Percentiles rank a stretch among this genome's conserved stretches.
These are phyloP conservation scores for Agrostemma githago DNA, from an alignment of 148 eudicot species.

Conservation along the genomic window DNA sequence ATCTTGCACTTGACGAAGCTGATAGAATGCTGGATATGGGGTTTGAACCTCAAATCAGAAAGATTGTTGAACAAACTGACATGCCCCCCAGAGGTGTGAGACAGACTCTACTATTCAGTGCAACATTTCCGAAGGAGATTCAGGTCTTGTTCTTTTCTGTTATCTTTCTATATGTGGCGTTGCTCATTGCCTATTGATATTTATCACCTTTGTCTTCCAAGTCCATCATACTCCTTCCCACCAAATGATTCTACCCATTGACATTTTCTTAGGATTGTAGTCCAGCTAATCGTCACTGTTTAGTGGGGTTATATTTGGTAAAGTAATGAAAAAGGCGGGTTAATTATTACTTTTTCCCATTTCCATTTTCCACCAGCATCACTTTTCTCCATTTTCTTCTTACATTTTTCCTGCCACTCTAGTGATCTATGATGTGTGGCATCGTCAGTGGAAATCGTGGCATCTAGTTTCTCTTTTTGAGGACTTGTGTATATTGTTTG, in stretches of 20 bases:
- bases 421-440: too few relatives aligned
- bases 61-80: conserved; percentile 90
- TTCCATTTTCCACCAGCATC: too few relatives aligned
- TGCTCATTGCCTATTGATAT: background rate
- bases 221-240: background rate
- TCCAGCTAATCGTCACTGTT: too few relatives aligned
- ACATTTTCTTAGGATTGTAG: too few relatives aligned
- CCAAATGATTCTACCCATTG: too few relatives aligned
- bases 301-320: too few relatives aligned
- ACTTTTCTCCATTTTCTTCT: too few relatives aligned
- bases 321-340: too few relatives aligned
- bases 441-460: background rate
- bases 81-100: conserved; percentile 75
- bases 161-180: background rate
- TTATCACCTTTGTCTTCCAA: background rate
- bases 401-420: too few relatives aligned
- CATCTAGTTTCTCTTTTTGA: background rate
- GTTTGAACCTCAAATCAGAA: conserved; percentile 90
- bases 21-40: conserved; percentile 97
- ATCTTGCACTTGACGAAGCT: conserved; percentile 89
- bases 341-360: too few relatives aligned
- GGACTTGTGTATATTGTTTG: background rate
- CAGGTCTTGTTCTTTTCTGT: conserved; percentile 48
- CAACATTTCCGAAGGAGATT: conserved; percentile 90
- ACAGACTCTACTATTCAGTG: conserved; percentile 91